Percentiles rank a stretch among this genome's conserved stretches.
phyloP scores from a whole-genome alignment of 306 rosid species.

The Astragalus membranaceus region DNA sequence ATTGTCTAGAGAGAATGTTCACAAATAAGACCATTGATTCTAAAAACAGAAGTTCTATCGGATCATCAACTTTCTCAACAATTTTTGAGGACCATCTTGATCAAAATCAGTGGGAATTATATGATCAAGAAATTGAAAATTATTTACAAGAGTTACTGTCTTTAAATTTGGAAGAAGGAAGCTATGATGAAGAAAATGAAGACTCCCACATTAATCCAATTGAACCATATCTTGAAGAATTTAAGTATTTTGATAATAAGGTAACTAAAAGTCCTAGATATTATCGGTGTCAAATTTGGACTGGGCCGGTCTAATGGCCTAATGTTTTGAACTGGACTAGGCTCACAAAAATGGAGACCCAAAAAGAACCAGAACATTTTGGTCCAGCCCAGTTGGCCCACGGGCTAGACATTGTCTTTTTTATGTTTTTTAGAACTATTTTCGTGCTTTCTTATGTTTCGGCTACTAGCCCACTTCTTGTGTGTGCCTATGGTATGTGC shows the following conservation, averaged over 20 bases:
- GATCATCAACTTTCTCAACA: slow-evolving; percentile 28
- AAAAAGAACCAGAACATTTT: no score
- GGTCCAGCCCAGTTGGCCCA: no score
- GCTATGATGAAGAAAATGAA: slow-evolving; percentile 25
- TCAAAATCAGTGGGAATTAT: slow-evolving; percentile 52
- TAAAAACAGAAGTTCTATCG: background rate
- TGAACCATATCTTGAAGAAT: slow-evolving; percentile 33
- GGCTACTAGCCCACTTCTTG: no score
- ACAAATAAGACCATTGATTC: slow-evolving; percentile 32
- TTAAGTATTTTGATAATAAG: slow-evolving; percentile 25
- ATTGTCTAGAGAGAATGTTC: slow-evolving; percentile 62
- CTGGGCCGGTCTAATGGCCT: no score
- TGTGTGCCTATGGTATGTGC: no score
- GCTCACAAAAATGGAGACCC: no score
- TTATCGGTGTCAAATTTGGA: no score
- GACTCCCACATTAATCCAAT: slow-evolving; percentile 29
- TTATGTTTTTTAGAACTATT: no score
- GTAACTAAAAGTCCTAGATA: slow-evolving; percentile 20
- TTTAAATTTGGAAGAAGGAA: slow-evolving; percentile 36
- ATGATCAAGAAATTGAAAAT: slow-evolving; percentile 48
- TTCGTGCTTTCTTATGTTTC: no score
- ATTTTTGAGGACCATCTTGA: slow-evolving; percentile 9
- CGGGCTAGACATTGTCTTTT: no score
- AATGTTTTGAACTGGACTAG: no score
- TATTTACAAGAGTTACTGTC: slow-evolving; percentile 47